phyloP scores from a whole-genome alignment of 2,329 filamentous ascomycete species.

The Neurospora crassa region DNA sequence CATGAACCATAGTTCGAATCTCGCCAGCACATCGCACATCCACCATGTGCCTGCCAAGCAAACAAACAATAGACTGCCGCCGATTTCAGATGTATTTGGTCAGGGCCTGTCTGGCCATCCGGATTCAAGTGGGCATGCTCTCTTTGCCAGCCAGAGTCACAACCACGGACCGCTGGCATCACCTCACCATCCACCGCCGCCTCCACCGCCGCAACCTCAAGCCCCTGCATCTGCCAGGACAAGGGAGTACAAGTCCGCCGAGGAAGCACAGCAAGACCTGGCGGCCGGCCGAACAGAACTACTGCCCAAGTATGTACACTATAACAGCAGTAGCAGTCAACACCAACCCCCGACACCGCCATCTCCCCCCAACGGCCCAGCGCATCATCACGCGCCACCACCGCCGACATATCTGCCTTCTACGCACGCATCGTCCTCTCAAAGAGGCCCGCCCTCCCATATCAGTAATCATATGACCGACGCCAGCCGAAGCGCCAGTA shows the following conservation, averaged over 20 bases:
- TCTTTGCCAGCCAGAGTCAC: slow-evolving; percentile 55
- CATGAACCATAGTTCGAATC: slow-evolving; percentile 70
- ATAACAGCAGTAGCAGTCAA: slow-evolving; percentile 57
- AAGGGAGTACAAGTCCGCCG: slow-evolving; percentile 88
- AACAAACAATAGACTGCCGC: slow-evolving; percentile 84
- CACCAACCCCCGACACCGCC: slow-evolving; percentile 90
- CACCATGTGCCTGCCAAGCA: slow-evolving; percentile 82
- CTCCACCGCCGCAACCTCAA: slow-evolving; percentile 26
- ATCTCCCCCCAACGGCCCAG: slow-evolving; percentile 53
- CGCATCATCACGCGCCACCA: slow-evolving; percentile 10
- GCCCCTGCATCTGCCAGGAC: slow-evolving; percentile 52
- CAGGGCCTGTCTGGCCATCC: slow-evolving; percentile 60
- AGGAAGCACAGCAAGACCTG: slow-evolving; percentile 86
- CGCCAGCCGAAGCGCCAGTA: slow-evolving; percentile 45
- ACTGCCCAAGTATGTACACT: slow-evolving; percentile 88
- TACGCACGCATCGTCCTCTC: slow-evolving; percentile 1
- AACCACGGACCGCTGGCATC: slow-evolving; percentile 65
- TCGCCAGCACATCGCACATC: slow-evolving; percentile 80
- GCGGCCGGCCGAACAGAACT: slow-evolving; percentile 88
- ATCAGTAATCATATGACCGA: slow-evolving; percentile 24
- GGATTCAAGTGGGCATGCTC: slow-evolving; percentile 38
- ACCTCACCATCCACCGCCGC: slow-evolving; percentile 59
- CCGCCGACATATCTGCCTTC: slow-evolving; percentile 1
- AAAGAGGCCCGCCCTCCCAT: slow-evolving; percentile 1
- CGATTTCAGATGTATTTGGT: slow-evolving; percentile 90